Conservation (phyloP, 1,139 yeast genomes). For the Suhomyces bokatorum region DNA sequence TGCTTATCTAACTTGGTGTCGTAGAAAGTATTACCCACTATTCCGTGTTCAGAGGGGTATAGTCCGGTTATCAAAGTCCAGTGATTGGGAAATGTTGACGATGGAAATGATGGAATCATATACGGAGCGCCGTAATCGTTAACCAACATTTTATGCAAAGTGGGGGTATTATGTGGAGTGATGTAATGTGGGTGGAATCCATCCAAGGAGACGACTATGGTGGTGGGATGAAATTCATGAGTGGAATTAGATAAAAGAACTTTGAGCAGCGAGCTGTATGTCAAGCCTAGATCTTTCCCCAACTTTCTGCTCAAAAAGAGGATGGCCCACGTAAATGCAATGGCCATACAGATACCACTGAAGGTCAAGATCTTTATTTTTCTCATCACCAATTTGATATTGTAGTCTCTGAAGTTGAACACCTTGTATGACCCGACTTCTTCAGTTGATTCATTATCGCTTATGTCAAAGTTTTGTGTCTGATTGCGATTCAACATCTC, state of each 20-base stretch:
- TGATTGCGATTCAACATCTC: slow-evolving; percentile 13
- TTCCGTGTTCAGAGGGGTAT: slow-evolving; percentile 82
- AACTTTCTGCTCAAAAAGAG: slow-evolving; percentile 4
- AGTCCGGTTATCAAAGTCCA: slow-evolving; percentile 89
- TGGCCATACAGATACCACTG: slow-evolving; percentile 11
- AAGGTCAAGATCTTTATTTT: slow-evolving; percentile 9
- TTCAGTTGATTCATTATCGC: slow-evolving; percentile 6
- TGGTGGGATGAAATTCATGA: slow-evolving; percentile 70
- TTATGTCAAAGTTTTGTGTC: neutral
- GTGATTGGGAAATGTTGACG: slow-evolving; percentile 88
- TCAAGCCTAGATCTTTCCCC: neutral
- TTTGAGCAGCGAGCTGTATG: slow-evolving; percentile 4
- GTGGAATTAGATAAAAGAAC: slow-evolving; percentile 62
- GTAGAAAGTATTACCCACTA: slow-evolving; percentile 79
- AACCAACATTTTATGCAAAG: slow-evolving; percentile 56
- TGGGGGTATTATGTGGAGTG: slow-evolving; percentile 66
- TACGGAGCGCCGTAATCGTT: slow-evolving; percentile 73
- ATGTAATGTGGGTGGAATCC: slow-evolving; percentile 93
- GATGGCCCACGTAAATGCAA: slow-evolving; percentile 10
- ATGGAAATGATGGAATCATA: slow-evolving; percentile 85
- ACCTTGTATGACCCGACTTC: slow-evolving; percentile 10
- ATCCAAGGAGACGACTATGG: slow-evolving; percentile 74
- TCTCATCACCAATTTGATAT: slow-evolving; percentile 14
- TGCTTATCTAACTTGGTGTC: slow-evolving; percentile 58
- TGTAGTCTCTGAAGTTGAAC: slow-evolving; percentile 30